Percentiles rank a stretch among this genome's conserved stretches.
These are phyloP conservation scores for Magnaporthiopsis poae DNA, from an alignment of 2,329 filamentous ascomycete genomes.

Conservation along the genomic window DNA sequence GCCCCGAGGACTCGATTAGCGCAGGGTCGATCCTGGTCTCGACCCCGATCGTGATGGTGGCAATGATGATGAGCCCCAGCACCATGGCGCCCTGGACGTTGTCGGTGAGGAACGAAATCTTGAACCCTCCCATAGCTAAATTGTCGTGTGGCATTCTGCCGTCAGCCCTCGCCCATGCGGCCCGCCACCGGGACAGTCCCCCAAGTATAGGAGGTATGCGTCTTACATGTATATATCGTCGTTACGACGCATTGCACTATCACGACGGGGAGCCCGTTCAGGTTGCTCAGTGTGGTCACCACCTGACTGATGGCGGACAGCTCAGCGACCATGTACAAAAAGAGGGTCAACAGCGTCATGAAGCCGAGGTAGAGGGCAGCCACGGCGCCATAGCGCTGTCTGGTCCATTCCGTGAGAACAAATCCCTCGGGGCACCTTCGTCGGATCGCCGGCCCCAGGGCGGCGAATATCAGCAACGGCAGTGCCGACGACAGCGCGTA, in stretches of 20 bases:
- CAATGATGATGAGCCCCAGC: slow-evolving; percentile 62
- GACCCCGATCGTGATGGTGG: slow-evolving; percentile 66
- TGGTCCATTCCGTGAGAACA: slow-evolving; percentile 74
- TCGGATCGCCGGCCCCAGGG: slow-evolving; percentile 66
- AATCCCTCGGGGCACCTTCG: slow-evolving; percentile 74
- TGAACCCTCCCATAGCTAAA: slow-evolving; percentile 69
- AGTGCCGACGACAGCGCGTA: slow-evolving; percentile 65
- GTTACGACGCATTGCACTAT: slow-evolving; percentile 71
- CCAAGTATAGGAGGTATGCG: neutral
- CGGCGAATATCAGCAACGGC: slow-evolving; percentile 65
- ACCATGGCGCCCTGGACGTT: slow-evolving; percentile 75
- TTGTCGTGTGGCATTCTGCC: too few species aligned
- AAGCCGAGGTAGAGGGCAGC: slow-evolving; percentile 66
- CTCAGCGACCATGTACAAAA: slow-evolving; percentile 80
- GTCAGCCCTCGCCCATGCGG: slow-evolving; percentile 2
- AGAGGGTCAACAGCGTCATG: slow-evolving; percentile 70
- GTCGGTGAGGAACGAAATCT: slow-evolving; percentile 75
- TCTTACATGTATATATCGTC: slow-evolving; percentile 70
- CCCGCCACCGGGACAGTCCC: too few species aligned
- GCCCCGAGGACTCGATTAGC: slow-evolving; percentile 57
- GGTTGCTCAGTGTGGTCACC: slow-evolving; percentile 60
- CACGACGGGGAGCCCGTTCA: slow-evolving; percentile 63
- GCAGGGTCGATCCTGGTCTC: slow-evolving; percentile 62
- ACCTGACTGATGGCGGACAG: slow-evolving; percentile 74
- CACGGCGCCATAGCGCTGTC: slow-evolving; percentile 62